These are phyloP conservation scores for Ceratocystis eucalypticola DNA, from an alignment of 2,329 filamentous ascomycete genomes.

Conservation along the genomic window DNA sequence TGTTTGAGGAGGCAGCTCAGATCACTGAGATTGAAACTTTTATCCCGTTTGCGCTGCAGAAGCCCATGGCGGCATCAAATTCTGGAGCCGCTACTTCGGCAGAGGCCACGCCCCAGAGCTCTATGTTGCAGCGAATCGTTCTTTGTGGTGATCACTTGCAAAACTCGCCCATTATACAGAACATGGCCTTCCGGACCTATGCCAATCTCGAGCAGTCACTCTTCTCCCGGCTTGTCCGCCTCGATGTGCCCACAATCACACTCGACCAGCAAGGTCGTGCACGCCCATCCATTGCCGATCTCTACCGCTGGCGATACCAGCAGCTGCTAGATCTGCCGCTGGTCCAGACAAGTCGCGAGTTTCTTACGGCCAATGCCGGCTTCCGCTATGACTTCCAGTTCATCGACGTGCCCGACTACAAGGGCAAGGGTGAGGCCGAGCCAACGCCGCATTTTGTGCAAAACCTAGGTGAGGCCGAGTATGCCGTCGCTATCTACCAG, in stretches of 20 bases:
- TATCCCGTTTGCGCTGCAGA: constrained; percentile 86
- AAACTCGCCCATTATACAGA: constrained; percentile 92
- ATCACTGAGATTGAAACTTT: constrained; percentile 97
- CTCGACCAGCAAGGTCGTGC: constrained; percentile 91
- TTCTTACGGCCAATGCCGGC: constrained; percentile 71
- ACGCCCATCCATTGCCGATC: constrained; percentile 68
- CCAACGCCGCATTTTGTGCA: constrained; percentile 91
- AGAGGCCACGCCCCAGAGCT: constrained; percentile 36
- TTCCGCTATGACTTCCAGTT: constrained; percentile 95
- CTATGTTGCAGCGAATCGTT: constrained; percentile 66
- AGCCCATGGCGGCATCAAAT: constrained; percentile 47
- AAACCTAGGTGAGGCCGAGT: constrained; percentile 93
- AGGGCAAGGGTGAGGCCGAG: constrained; percentile 74
- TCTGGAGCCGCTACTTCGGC: neutral
- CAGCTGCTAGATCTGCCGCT: constrained; percentile 65
- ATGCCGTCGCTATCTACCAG: constrained; percentile 86
- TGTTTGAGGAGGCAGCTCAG: constrained; percentile 97
- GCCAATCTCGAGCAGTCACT: constrained; percentile 93
- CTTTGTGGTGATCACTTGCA: constrained; percentile 92
- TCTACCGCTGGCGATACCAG: constrained; percentile 90
- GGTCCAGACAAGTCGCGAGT: constrained; percentile 56
- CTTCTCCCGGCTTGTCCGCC: constrained; percentile 76
- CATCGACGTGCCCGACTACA: constrained; percentile 88
- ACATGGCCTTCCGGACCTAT: constrained; percentile 84
- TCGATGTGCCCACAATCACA: constrained; percentile 81